Percentiles rank a stretch among this genome's conserved stretches.
Evolutionary conservation across 768 basidiomycete genomes (phyloP).

Genomic region (Rhodotorula babjevae): DNA sequence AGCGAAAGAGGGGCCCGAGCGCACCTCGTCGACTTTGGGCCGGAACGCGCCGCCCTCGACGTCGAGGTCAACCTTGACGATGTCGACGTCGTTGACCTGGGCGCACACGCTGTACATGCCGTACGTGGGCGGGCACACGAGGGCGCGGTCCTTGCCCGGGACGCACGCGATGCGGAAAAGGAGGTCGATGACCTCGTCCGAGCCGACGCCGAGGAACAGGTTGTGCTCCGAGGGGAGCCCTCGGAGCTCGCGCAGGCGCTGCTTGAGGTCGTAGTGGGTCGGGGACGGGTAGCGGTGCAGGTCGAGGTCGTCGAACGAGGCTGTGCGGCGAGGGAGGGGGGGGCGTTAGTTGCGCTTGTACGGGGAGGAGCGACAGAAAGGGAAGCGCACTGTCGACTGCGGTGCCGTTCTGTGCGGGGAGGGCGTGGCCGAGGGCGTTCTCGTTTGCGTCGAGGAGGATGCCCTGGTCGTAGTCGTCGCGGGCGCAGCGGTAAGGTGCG

Average conservation of each 20-base stretch:
- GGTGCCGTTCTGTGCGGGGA: slow-evolving; percentile 49
- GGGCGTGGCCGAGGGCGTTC: slow-evolving; percentile 84
- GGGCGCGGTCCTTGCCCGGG: slow-evolving; percentile 72
- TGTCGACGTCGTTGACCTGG: slow-evolving; percentile 83
- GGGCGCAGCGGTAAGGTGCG: slow-evolving; percentile 88
- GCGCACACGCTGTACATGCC: slow-evolving; percentile 97
- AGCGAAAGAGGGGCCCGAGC: background rate
- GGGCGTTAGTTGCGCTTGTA: too few relatives aligned
- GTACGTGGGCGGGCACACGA: slow-evolving; percentile 80
- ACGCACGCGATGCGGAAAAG: slow-evolving; percentile 82
- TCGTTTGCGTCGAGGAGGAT: slow-evolving; percentile 97
- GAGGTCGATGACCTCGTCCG: slow-evolving; percentile 92
- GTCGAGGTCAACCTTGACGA: slow-evolving; percentile 70
- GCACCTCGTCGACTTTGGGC: slow-evolving; percentile 66
- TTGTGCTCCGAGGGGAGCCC: slow-evolving; percentile 58
- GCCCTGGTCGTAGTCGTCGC: slow-evolving; percentile 71
- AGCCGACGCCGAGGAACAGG: slow-evolving; percentile 92
- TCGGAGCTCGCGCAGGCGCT: slow-evolving; percentile 67
- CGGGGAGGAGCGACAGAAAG: too few relatives aligned
- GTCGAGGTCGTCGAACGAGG: slow-evolving; percentile 35
- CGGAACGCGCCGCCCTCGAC: slow-evolving; percentile 83
- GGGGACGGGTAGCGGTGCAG: slow-evolving; percentile 94
- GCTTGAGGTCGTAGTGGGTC: slow-evolving; percentile 72
- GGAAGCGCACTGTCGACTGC: background rate
- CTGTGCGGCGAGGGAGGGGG: background rate